Evolutionary conservation across 2,329 filamentous ascomycete species (phyloP).

Genomic region (Acarospora socialis): DNA sequence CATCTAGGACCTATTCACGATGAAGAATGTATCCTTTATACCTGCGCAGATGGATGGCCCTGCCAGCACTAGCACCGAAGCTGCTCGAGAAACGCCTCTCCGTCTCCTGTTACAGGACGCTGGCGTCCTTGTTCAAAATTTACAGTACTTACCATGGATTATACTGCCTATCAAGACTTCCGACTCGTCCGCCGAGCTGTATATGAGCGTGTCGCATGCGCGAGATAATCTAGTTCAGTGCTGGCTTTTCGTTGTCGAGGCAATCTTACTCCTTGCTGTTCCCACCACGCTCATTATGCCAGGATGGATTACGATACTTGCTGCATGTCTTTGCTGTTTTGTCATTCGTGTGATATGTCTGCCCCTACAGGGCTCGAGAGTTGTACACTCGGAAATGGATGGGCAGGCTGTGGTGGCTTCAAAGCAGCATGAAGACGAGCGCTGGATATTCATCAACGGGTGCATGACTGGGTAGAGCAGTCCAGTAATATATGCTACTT

Average conservation of each 20-base stretch:
- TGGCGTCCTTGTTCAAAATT: constrained; percentile 8
- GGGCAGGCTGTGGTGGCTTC: constrained; percentile 36
- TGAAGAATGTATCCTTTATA: no score
- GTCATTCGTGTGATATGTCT: constrained; percentile 7
- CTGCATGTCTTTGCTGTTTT: constrained; percentile 1
- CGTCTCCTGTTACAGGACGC: constrained; percentile 9
- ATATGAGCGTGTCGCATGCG: constrained; percentile 1
- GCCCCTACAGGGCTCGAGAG: constrained; percentile 23
- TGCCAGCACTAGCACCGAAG: constrained; percentile 3
- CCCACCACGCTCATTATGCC: constrained; percentile 10
- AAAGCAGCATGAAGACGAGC: constrained; percentile 42
- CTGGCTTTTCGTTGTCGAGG: constrained; percentile 9
- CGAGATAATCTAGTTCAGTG: constrained; percentile 7
- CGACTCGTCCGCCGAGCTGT: constrained; percentile 6
- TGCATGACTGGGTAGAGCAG: constrained; percentile 22
- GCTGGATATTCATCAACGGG: constrained; percentile 72
- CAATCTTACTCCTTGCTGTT: constrained; percentile 6
- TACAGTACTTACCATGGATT: constrained; percentile 10
- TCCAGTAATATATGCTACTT: constrained; percentile 34
- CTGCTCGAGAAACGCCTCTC: constrained; percentile 7
- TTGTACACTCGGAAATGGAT: constrained; percentile 37
- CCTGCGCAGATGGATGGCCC: constrained; percentile 9
- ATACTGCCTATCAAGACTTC: constrained; percentile 9
- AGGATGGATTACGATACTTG: constrained; percentile 7
- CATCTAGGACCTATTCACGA: no score